Conservation (phyloP, 2,329 filamentous ascomycete species). For the Fusarium heterosporum region DNA sequence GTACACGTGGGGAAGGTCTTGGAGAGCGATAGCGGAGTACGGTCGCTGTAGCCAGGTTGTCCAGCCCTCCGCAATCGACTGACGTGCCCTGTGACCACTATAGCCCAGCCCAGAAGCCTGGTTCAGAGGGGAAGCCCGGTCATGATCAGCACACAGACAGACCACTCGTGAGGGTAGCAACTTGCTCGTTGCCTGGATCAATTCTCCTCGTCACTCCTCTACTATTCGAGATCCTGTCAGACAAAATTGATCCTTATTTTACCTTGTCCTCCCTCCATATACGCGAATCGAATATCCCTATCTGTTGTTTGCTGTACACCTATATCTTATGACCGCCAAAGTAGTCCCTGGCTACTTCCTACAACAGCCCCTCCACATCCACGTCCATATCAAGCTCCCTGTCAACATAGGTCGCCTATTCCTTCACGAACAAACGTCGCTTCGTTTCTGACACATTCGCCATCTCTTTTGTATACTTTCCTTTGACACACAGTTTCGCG, state of each 20-base stretch:
- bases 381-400: neutral
- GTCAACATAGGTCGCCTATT: slow-evolving; percentile 23
- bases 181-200: slow-evolving; percentile 10
- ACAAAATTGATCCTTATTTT: neutral
- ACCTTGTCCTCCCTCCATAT: neutral
- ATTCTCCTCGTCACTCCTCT: slow-evolving; percentile 1
- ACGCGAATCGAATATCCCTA: neutral
- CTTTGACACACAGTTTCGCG: neutral
- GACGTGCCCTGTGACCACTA: slow-evolving; percentile 40
- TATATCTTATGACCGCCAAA: neutral
- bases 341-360: neutral
- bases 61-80: slow-evolving; percentile 35
- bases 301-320: neutral
- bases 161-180: slow-evolving; percentile 25
- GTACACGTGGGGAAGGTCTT: slow-evolving; percentile 3
- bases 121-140: neutral
- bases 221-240: slow-evolving; percentile 9
- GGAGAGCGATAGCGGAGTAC: slow-evolving; percentile 23
- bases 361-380: slow-evolving; percentile 29
- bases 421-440: slow-evolving; percentile 6
- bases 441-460: slow-evolving; percentile 24
- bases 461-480: slow-evolving; percentile 3
- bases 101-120: slow-evolving; percentile 6
- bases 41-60: slow-evolving; percentile 5
- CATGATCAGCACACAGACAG: slow-evolving; percentile 40